These are phyloP conservation scores for Tripterygium wilfordii DNA, from an alignment of 177 flowering plant genomes.

Conservation along the genomic window DNA sequence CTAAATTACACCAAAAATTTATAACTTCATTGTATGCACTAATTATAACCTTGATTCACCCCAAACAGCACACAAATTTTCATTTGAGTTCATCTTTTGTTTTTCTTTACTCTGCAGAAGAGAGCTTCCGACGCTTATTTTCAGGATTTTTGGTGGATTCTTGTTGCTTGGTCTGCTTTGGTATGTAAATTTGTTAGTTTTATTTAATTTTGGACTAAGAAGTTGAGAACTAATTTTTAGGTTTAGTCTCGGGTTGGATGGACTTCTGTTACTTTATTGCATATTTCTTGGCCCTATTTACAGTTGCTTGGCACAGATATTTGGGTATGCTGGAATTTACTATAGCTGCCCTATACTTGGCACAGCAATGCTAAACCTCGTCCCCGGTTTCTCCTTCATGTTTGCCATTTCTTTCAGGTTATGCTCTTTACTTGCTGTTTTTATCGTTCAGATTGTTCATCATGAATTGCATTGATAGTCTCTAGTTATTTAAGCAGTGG, in stretches of 20 bases:
- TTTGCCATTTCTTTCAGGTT: slow-evolving; percentile 49
- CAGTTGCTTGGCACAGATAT: slow-evolving; percentile 26
- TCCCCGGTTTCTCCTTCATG: slow-evolving; percentile 46
- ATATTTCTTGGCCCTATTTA: background rate
- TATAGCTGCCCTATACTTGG: slow-evolving; percentile 40
- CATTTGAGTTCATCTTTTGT: background rate
- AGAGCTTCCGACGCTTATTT: slow-evolving; percentile 25
- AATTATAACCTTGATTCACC: too few relatives aligned
- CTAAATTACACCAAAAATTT: too few relatives aligned
- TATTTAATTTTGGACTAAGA: too few relatives aligned
- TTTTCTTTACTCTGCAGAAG: slow-evolving; percentile 26
- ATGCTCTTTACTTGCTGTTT: background rate
- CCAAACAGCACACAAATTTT: too few relatives aligned
- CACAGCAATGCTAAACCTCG: slow-evolving; percentile 49
- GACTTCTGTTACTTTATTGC: background rate
- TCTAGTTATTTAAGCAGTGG: background rate
- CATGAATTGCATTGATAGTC: background rate
- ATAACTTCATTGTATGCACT: too few relatives aligned
- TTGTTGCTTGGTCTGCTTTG: slow-evolving; percentile 45
- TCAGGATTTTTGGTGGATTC: slow-evolving; percentile 25
- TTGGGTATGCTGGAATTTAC: slow-evolving; percentile 39
- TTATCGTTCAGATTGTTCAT: background rate
- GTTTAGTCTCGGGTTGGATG: background rate
- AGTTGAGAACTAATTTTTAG: background rate
- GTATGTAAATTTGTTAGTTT: slow-evolving; percentile 14